Evolutionary conservation across 805 yeast species (phyloP).

Genomic region (Ogataea pignaliae): DNA sequence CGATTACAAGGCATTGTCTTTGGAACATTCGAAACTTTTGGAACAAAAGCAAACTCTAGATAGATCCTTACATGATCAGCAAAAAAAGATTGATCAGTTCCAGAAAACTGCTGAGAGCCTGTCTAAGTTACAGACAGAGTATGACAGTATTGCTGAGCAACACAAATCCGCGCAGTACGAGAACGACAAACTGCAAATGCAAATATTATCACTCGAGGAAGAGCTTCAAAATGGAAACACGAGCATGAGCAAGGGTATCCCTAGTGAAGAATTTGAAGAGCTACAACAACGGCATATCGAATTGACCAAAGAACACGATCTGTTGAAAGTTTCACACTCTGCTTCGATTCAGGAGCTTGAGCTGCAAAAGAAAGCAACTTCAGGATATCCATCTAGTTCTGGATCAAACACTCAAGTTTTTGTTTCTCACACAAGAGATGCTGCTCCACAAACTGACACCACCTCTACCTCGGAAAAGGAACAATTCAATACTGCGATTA

Average conservation of each 20-base stretch:
- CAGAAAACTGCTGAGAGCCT: neutral
- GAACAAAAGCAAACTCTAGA: conserved; percentile 1
- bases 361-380: too few relatives aligned
- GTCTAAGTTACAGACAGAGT: neutral
- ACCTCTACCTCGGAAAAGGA: neutral
- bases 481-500: conserved; percentile 20
- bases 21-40: too few relatives aligned
- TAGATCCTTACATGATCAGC: conserved; percentile 6
- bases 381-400: too few relatives aligned
- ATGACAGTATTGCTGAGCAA: neutral
- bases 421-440: too few relatives aligned
- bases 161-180: neutral
- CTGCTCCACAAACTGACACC: too few relatives aligned
- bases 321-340: too few relatives aligned
- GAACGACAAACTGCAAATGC: neutral
- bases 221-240: neutral
- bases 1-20: too few relatives aligned
- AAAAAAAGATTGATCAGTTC: conserved; percentile 3
- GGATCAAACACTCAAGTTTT: too few relatives aligned
- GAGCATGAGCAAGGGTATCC: conserved; percentile 1
- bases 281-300: too few relatives aligned
- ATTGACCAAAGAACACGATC: too few relatives aligned
- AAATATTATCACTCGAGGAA: neutral
- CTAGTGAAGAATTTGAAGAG: too few relatives aligned
- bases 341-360: too few relatives aligned